phyloP scores from a whole-genome alignment of 768 basidiomycete genomes.

The Sutorius australiensis region DNA sequence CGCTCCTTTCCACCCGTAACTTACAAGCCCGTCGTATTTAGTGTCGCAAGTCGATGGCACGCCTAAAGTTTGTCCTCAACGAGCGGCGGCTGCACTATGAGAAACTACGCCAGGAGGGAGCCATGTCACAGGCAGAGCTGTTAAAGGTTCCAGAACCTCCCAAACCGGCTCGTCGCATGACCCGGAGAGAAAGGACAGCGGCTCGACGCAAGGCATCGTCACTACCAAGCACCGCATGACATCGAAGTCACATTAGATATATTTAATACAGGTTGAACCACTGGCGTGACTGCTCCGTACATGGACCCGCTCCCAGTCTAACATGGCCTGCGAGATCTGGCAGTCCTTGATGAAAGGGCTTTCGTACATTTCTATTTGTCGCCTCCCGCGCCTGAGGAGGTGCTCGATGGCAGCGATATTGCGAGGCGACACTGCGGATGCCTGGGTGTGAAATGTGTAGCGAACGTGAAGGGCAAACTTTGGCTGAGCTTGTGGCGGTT shows the following conservation, averaged over 20 bases:
- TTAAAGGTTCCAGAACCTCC: constrained; percentile 13
- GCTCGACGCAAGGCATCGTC: constrained; percentile 13
- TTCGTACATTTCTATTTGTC: constrained; percentile 71
- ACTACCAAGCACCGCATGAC: constrained; percentile 4
- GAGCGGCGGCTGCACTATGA: constrained; percentile 86
- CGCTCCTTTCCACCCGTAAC: neutral
- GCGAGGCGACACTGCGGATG: constrained; percentile 56
- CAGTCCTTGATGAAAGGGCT: constrained; percentile 66
- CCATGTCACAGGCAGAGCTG: constrained; percentile 17
- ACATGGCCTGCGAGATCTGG: constrained; percentile 69
- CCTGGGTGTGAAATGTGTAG: constrained; percentile 65
- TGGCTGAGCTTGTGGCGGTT: constrained; percentile 54
- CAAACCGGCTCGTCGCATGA: constrained; percentile 14
- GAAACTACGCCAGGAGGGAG: constrained; percentile 22
- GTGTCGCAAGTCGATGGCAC: constrained; percentile 95
- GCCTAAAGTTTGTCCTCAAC: constrained; percentile 88
- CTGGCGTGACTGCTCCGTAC: constrained; percentile 3
- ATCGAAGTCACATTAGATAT: constrained; percentile 8
- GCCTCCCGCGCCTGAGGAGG: constrained; percentile 61
- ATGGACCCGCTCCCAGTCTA: constrained; percentile 51
- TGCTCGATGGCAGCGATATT: constrained; percentile 72
- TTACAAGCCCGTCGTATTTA: constrained; percentile 30
- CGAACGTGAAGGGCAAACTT: constrained; percentile 69
- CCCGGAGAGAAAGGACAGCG: constrained; percentile 17
- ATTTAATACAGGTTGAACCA: constrained; percentile 2